phyloP scores from a whole-genome alignment of 2,329 filamentous ascomycete species.

The Hymenoscyphus repandus region DNA sequence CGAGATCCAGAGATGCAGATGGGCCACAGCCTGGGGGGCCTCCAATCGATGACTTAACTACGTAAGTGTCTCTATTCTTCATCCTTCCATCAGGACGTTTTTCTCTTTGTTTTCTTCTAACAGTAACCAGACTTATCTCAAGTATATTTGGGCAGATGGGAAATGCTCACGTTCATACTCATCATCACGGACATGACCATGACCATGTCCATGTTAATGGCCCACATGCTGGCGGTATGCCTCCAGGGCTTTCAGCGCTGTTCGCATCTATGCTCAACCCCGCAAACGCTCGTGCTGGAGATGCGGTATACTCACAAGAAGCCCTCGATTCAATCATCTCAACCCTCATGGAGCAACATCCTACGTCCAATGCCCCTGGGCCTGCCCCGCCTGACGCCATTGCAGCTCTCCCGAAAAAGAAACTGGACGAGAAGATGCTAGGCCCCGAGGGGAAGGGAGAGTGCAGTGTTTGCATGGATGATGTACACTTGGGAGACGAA shows the following conservation, averaged over 20 bases:
- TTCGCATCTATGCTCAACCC: constrained; percentile 48
- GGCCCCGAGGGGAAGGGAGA: constrained; percentile 62
- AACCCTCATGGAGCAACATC: constrained; percentile 79
- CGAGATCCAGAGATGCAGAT: constrained; percentile 47
- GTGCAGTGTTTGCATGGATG: constrained; percentile 93
- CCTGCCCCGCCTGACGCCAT: constrained; percentile 76
- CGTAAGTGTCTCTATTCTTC: constrained; percentile 35
- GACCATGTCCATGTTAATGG: constrained; percentile 10
- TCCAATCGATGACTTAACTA: constrained; percentile 41
- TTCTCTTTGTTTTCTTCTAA: constrained; percentile 25
- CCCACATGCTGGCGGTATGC: constrained; percentile 26
- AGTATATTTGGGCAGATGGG: constrained; percentile 25
- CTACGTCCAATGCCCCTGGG: constrained; percentile 70
- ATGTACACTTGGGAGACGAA: constrained; percentile 66
- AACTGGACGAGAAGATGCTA: constrained; percentile 65
- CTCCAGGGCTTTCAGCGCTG: constrained; percentile 45
- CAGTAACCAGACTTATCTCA: constrained; percentile 25
- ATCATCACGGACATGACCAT: constrained; percentile 20
- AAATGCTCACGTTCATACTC: background rate
- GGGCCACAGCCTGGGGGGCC: constrained; percentile 41
- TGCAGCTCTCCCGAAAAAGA: constrained; percentile 63
- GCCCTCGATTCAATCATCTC: constrained; percentile 85
- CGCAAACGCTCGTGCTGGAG: constrained; percentile 55
- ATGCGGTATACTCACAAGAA: constrained; percentile 87
- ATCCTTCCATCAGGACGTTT: background rate